Conservation (phyloP, 768 basidiomycete species). For the Rhodosporidiobolus sp. region DNA sequence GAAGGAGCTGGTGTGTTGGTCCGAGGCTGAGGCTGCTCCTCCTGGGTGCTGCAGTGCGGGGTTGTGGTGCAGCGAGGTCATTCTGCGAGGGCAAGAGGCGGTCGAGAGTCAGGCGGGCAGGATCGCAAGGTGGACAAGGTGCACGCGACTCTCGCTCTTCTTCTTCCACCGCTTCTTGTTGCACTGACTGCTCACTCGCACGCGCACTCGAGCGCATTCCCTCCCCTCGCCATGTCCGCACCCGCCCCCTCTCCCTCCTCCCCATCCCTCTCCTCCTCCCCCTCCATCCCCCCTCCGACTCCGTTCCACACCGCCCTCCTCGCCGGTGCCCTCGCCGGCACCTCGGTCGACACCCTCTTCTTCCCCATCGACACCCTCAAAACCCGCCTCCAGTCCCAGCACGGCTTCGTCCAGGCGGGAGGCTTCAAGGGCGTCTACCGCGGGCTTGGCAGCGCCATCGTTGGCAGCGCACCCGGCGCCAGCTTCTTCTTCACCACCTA, state of each 20-base stretch:
- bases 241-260: not conserved
- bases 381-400: slow-evolving; percentile 82
- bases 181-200: too few relatives aligned
- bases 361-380: slow-evolving; percentile 97
- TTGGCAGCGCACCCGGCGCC: slow-evolving; percentile 94
- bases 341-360: slow-evolving; percentile 89
- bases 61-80: not conserved
- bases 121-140: too few relatives aligned
- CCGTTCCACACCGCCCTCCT: slow-evolving; percentile 46
- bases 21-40: not conserved
- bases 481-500: slow-evolving; percentile 94
- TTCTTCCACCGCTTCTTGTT: too few relatives aligned
- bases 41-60: not conserved
- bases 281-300: not conserved
- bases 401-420: slow-evolving; percentile 79
- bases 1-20: not conserved
- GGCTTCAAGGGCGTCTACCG: slow-evolving; percentile 89
- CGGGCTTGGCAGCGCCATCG: slow-evolving; percentile 87
- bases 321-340: slow-evolving; percentile 89
- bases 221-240: too few relatives aligned
- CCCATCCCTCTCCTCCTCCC: not conserved
- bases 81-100: too few relatives aligned
- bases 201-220: too few relatives aligned
- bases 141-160: too few relatives aligned
- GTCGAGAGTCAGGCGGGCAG: too few relatives aligned